These are phyloP conservation scores for Pyrenochaeta sp. DNA, from an alignment of 2,329 filamentous ascomycete genomes.

Conservation along the genomic window DNA sequence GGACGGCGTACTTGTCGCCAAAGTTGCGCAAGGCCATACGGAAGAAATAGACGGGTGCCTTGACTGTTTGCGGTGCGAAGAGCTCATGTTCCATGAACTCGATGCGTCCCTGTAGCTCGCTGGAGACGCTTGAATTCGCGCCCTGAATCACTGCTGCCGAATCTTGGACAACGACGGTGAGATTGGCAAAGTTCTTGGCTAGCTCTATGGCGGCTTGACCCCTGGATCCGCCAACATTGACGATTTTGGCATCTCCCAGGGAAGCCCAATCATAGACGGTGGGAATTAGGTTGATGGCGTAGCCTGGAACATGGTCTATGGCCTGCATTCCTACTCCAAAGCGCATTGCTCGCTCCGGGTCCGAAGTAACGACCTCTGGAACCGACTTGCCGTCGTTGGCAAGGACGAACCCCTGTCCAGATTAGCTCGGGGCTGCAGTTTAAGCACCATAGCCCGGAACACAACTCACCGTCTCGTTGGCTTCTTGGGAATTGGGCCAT, in stretches of 20 bases:
- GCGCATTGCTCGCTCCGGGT: constrained; percentile 14
- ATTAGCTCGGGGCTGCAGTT: constrained; percentile 1
- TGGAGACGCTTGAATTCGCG: constrained; percentile 5
- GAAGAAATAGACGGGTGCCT: constrained; percentile 21
- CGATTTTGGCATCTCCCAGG: constrained; percentile 12
- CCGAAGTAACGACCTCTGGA: constrained; percentile 12
- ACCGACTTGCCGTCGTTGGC: constrained; percentile 21
- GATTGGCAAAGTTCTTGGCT: constrained; percentile 12
- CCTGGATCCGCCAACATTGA: constrained; percentile 11
- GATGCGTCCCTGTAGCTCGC: constrained; percentile 10
- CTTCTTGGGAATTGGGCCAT: constrained; percentile 19
- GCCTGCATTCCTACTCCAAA: constrained; percentile 16
- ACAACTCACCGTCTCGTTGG: constrained; percentile 19
- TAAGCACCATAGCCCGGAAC: too few relatives aligned
- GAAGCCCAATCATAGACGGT: constrained; percentile 23
- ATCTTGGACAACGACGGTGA: constrained; percentile 19
- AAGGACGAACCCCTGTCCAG: constrained; percentile 15
- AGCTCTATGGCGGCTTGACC: constrained; percentile 18
- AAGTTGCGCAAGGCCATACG: constrained; percentile 17
- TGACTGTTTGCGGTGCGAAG: constrained; percentile 14
- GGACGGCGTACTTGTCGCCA: constrained; percentile 5
- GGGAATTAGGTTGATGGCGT: constrained; percentile 2
- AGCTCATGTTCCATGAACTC: constrained; percentile 15
- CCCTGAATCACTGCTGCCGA: constrained; percentile 4
- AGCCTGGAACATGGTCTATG: constrained; percentile 12